Percentiles rank a stretch among this genome's conserved stretches.
Evolutionary conservation across 805 yeast species (phyloP).

Genomic region (Candida chilensis): DNA sequence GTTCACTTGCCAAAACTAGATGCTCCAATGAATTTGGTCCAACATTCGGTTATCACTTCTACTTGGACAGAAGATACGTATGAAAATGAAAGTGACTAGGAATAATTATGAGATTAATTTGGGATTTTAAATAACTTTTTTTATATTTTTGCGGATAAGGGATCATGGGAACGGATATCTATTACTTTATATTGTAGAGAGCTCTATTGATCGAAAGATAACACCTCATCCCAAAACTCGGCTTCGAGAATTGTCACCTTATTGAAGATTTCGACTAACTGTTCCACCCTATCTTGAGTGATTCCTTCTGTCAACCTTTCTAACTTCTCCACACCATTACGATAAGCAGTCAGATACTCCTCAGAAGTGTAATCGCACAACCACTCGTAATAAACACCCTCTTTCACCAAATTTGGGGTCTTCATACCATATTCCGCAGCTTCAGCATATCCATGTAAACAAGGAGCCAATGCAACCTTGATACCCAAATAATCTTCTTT

Average conservation of each 20-base stretch:
- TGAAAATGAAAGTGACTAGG: no score
- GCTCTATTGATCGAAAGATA: neutral
- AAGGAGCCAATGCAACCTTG: constrained; percentile 65
- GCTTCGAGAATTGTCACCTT: constrained; percentile 54
- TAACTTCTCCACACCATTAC: constrained; percentile 38
- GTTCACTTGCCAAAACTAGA: constrained; percentile 25
- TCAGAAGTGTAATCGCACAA: constrained; percentile 50
- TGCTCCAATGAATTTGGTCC: constrained; percentile 23
- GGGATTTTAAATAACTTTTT: no score
- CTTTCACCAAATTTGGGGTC: constrained; percentile 14
- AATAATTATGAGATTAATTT: no score
- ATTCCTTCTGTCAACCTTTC: constrained; percentile 31
- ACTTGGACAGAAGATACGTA: no score
- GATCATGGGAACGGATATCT: no score
- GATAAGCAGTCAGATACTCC: constrained; percentile 46
- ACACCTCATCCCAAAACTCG: constrained; percentile 56
- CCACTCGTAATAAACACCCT: constrained; percentile 40
- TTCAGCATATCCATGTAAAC: constrained; percentile 61
- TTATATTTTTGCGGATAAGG: no score
- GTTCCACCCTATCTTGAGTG: constrained; percentile 34
- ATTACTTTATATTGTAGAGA: no score
- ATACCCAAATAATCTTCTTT: constrained; percentile 54
- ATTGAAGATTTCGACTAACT: constrained; percentile 47
- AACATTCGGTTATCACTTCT: constrained; percentile 8
- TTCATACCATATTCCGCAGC: constrained; percentile 33